Evolutionary conservation across 345 rosid genomes (phyloP).

Genomic region (Eucalyptus sp.): DNA sequence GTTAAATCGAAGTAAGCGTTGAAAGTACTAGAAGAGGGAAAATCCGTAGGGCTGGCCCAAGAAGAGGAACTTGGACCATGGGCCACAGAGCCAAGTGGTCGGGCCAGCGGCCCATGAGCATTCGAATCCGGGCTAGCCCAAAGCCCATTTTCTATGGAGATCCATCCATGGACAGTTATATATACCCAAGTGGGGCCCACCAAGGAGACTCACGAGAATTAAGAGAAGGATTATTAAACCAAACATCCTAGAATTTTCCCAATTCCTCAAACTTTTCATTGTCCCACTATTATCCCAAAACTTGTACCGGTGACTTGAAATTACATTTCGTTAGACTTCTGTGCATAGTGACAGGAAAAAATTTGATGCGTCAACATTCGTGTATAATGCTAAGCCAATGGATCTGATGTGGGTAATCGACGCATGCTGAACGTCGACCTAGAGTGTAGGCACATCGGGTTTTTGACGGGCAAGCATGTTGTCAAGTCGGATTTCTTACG

Average conservation of each 20-base stretch:
- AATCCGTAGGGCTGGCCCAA: not conserved
- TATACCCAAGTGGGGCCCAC: not conserved
- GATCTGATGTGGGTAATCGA: fast-evolving
- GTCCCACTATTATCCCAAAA: not conserved
- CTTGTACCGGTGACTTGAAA: not conserved
- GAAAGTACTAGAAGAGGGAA: not conserved
- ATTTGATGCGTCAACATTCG: not conserved
- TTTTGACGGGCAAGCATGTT: fast-evolving
- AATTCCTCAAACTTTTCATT: fast-evolving
- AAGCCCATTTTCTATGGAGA: not conserved
- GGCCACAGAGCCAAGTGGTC: not conserved
- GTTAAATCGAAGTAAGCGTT: not conserved
- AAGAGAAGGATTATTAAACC: not conserved
- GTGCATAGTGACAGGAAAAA: not conserved
- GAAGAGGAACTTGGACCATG: not conserved
- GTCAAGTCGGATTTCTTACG: not conserved
- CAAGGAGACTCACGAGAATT: not conserved
- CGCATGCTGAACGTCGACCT: not conserved
- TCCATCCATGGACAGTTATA: not conserved
- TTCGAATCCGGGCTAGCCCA: not conserved
- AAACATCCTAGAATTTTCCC: not conserved
- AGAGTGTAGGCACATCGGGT: not conserved
- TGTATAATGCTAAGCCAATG: not conserved
- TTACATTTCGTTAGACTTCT: not conserved
- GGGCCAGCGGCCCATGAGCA: not conserved